Evolutionary conservation across 306 rosid genomes (phyloP).

Genomic region (Ammopiptanthus mongolicus): DNA sequence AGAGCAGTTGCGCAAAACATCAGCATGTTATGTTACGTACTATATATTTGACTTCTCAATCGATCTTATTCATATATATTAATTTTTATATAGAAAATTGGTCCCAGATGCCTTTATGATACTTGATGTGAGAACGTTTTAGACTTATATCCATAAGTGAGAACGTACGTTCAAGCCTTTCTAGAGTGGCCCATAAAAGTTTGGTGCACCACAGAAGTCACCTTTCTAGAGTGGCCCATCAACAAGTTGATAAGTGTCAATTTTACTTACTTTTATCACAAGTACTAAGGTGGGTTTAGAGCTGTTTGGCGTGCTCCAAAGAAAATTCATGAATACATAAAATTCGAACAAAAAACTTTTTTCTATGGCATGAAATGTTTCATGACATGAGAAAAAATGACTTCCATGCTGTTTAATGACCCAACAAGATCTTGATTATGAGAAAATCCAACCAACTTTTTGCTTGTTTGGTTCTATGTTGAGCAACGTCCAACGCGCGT

Average conservation of each 20-base stretch:
- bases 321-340: not conserved
- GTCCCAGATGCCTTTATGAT: not conserved
- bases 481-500: no score
- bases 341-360: not conserved
- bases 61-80: not conserved
- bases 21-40: no score
- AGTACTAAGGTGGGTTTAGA: not conserved
- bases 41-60: no score
- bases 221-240: no score
- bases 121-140: not conserved
- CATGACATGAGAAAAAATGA: not conserved
- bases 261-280: no score
- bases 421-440: not conserved
- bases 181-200: slow-evolving; percentile 5
- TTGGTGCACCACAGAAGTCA: no score
- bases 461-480: no score
- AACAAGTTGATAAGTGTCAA: no score
- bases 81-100: not conserved
- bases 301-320: not conserved
- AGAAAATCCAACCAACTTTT: not conserved
- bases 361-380: not conserved
- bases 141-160: not conserved
- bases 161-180: not conserved
- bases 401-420: not conserved
- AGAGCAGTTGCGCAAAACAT: no score